phyloP scores from a whole-genome alignment of 495 filamentous ascomycete species.

The Hypoxylon crocopeplum region DNA sequence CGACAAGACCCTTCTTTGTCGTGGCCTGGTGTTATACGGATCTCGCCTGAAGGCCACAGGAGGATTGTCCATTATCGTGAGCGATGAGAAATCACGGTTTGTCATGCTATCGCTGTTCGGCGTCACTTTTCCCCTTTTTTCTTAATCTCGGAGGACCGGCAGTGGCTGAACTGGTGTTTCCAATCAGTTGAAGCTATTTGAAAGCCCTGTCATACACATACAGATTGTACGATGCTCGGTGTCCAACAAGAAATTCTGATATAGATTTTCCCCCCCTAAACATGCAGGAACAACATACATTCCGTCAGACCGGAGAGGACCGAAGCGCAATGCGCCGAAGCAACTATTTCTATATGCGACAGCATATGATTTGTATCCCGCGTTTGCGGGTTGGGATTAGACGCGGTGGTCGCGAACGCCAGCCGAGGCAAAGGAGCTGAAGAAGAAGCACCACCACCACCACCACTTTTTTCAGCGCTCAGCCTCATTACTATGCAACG shows the following conservation, averaged over 20 bases:
- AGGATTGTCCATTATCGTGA: constrained; percentile 5
- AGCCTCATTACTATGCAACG: constrained; percentile 35
- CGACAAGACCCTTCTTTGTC: constrained; percentile 5
- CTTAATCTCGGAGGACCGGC: constrained; percentile 14
- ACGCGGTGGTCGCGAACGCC: too few relatives aligned
- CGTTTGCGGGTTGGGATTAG: too few relatives aligned
- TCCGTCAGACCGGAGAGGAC: constrained; percentile 24
- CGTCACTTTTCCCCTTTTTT: constrained; percentile 8
- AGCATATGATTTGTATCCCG: too few relatives aligned
- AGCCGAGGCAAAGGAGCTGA: constrained; percentile 35
- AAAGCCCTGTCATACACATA: constrained; percentile 19
- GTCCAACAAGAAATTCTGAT: constrained; percentile 12
- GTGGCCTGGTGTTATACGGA: background rate
- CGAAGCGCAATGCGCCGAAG: constrained; percentile 31
- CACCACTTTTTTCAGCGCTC: constrained; percentile 38
- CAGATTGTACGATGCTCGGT: background rate
- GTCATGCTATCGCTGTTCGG: background rate
- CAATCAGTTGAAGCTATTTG: constrained; percentile 2
- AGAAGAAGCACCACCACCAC: too few relatives aligned
- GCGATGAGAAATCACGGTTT: constrained; percentile 11
- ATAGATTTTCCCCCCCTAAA: background rate
- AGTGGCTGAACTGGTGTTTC: constrained; percentile 22
- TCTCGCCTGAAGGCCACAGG: constrained; percentile 7
- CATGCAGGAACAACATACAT: constrained; percentile 12
- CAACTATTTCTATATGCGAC: too few relatives aligned